Base-by-base conservation (phyloP, 331 rosid species). In the Spiraea crenata region DNA sequence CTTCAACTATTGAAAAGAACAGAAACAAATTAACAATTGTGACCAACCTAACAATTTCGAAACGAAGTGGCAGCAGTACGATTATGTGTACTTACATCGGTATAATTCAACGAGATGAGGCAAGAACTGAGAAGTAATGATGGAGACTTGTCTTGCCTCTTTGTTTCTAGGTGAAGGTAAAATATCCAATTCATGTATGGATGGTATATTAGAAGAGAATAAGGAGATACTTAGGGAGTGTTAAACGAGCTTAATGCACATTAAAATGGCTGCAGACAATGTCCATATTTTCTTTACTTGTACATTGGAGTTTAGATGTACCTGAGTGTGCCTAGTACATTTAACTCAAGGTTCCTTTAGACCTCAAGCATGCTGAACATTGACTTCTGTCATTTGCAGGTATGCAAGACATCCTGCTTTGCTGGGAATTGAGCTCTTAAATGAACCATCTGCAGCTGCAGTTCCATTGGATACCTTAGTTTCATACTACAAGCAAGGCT, bases 361-460 rank as follows among this genome's bases (percentile, higher is more conserved):
- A 74, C 50, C 46, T 63, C 63, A 57, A 38, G 62, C 63, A 16
- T 57, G 60, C 68, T 13, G 9, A 51, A 54, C 5, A 47, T 48
- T 45, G 44, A 37, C 66, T 44, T 54, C 63, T 72, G 57, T 69
- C 15, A 45, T 80, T 76, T 88, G 76, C 83, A 93, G 99, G 89
- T 91, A 84, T 79, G 92, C 81, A 19, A 87, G 49, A 54, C 80
- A 86, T 61, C 84, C 96, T 60, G 84, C 95, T 9, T 77, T 93
- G 83, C 82, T 93, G 54, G 98, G 92, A 83, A 85, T 93, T 17
- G 98, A 90, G 85, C 96, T 93, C 67, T 70, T 93, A 67, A 93
- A 90, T 45, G 98, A 93, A 84, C 98, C 98, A 69, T 84, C 92
- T 51, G 91, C 85, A 7, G 80, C 50, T 42, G 61, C 85, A 44